Percentiles rank a stretch among this genome's conserved stretches.
phyloP scores from a whole-genome alignment of 2,329 filamentous ascomycete genomes.

The Aureobasidium subglaciale region DNA sequence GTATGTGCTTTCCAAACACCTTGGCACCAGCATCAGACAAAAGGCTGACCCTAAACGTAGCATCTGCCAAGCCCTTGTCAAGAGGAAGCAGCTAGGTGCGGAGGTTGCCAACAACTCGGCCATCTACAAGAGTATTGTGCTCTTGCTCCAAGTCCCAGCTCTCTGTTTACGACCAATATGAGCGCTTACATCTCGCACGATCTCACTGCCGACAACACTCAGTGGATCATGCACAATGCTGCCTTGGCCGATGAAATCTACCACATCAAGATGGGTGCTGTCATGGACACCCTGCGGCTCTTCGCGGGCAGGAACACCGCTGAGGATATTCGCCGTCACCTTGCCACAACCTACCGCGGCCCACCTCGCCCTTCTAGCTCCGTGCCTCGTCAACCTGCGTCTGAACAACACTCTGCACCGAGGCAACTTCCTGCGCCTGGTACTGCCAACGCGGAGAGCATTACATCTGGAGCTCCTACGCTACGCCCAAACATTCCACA shows the following conservation, averaged over 20 bases:
- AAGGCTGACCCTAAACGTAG: not conserved
- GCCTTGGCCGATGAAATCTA: slow-evolving; percentile 4
- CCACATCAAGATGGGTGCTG: slow-evolving; percentile 11
- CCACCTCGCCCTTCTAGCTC: not conserved
- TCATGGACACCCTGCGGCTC: slow-evolving; percentile 3
- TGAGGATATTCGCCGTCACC: not conserved
- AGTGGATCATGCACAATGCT: slow-evolving; percentile 2
- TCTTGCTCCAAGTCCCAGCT: not conserved
- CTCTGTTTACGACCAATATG: not conserved
- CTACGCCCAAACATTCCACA: not conserved
- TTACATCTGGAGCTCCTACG: not conserved
- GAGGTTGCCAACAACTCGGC: slow-evolving; percentile 7
- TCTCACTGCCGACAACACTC: not conserved
- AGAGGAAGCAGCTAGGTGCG: not conserved
- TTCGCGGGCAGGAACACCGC: not conserved
- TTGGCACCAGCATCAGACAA: not conserved
- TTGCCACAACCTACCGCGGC: not conserved
- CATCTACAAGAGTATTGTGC: slow-evolving; percentile 16
- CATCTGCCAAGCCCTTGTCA: slow-evolving; percentile 15
- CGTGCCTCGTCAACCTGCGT: not conserved
- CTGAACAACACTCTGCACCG: not conserved
- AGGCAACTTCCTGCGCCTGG: not conserved
- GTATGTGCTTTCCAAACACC: not conserved
- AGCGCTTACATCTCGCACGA: not conserved
- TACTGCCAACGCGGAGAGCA: not conserved